Conservation (phyloP, 441 rosid species). For the Manihot esculenta region DNA sequence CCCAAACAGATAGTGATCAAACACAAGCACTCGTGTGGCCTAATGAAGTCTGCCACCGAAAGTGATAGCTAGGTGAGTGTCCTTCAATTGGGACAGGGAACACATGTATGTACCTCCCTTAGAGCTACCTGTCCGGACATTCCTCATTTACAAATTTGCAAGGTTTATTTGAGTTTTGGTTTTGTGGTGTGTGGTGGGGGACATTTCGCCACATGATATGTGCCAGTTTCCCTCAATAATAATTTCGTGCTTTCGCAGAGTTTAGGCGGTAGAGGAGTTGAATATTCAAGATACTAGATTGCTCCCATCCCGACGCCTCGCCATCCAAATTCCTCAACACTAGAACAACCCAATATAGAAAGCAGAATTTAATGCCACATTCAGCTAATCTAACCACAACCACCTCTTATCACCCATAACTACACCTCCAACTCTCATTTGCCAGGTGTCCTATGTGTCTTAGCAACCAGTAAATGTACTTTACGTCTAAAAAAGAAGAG, state of each 20-base stretch:
- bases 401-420: no score
- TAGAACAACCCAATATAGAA: background rate
- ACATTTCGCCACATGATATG: constrained; percentile 26
- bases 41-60: constrained; percentile 24
- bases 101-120: constrained; percentile 12
- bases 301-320: background rate
- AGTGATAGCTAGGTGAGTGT: constrained; percentile 13
- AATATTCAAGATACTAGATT: constrained; percentile 8
- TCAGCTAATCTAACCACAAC: no score
- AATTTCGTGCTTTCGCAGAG: constrained; percentile 18
- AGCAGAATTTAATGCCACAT: background rate
- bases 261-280: constrained; percentile 22
- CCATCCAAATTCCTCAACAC: background rate
- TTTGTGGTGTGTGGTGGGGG: constrained; percentile 22
- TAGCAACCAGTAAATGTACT: no score
- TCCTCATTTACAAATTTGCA: background rate
- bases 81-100: background rate
- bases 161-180: background rate
- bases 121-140: background rate
- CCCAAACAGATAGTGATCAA: constrained; percentile 32
- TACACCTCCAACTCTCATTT: background rate
- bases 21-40: constrained; percentile 36
- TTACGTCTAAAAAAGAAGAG: no score
- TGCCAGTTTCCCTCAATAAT: constrained; percentile 17
- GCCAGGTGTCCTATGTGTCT: constrained; percentile 13